A percentile compares a stretch with the other conserved stretches of the same genome.
phyloP scores from a whole-genome alignment of 306 rosid species.

The Vigna mungo region DNA sequence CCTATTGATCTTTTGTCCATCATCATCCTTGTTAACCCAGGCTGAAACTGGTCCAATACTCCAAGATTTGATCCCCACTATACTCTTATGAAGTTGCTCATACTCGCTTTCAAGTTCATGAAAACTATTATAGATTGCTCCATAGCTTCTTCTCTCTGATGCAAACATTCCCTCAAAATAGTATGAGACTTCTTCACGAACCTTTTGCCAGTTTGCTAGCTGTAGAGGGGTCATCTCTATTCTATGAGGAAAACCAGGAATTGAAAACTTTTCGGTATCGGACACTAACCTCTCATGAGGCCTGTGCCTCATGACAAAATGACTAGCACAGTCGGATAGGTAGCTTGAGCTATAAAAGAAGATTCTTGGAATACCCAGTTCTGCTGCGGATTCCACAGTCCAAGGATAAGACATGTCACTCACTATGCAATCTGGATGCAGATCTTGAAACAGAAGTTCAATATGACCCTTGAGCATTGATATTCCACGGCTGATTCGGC shows the following conservation, averaged over 20 bases:
- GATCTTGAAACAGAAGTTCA: neutral
- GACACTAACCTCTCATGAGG: constrained; percentile 41
- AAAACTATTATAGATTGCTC: neutral
- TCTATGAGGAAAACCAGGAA: constrained; percentile 40
- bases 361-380: constrained; percentile 43
- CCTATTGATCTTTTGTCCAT: neutral
- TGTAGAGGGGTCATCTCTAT: constrained; percentile 36
- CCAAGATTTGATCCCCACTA: constrained; percentile 4
- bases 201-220: constrained; percentile 1
- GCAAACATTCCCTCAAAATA: constrained; percentile 1
- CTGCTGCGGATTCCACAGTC: constrained; percentile 34
- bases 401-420: constrained; percentile 47
- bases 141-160: constrained; percentile 14
- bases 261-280: constrained; percentile 21
- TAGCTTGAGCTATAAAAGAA: constrained; percentile 45
- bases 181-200: neutral
- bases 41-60: neutral
- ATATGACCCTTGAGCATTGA: constrained; percentile 26
- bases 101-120: constrained; percentile 9
- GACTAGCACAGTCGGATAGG: constrained; percentile 20
- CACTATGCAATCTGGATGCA: constrained; percentile 23
- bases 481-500: constrained; percentile 18
- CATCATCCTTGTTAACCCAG: neutral
- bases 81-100: neutral
- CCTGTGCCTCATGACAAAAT: constrained; percentile 34